Evolutionary conservation across 345 rosid species (phyloP).

Genomic region (Fremontodendron californicum): DNA sequence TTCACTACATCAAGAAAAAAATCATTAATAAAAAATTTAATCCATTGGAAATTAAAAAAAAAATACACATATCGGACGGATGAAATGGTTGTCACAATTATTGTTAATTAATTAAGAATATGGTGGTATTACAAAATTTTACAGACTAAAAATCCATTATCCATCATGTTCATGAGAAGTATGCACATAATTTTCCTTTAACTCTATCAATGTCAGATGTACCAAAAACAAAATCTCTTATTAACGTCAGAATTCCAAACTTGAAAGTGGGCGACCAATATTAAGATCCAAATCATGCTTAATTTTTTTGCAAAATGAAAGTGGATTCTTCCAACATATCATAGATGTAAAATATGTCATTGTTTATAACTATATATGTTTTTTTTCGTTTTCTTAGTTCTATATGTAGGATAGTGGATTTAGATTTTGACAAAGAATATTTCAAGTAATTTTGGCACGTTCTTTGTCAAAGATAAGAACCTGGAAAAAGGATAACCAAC

Average conservation of each 20-base stretch:
- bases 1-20: no score
- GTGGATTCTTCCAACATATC: neutral
- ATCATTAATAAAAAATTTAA: no score
- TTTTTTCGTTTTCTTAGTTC: neutral
- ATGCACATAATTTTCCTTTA: neutral
- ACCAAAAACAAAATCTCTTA: neutral
- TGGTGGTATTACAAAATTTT: neutral
- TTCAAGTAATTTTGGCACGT: neutral
- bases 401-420: neutral
- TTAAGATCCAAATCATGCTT: neutral
- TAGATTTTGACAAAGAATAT: neutral
- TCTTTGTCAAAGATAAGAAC: conserved; percentile 5
- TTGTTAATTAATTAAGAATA: no score
- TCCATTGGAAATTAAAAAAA: no score
- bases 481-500: neutral
- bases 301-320: neutral
- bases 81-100: no score
- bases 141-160: neutral
- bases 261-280: neutral
- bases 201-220: neutral
- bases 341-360: neutral
- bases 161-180: neutral
- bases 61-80: no score
- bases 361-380: neutral
- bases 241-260: neutral